Base-by-base conservation (phyloP, 345 rosid genomes). In the Turritis glabra region DNA sequence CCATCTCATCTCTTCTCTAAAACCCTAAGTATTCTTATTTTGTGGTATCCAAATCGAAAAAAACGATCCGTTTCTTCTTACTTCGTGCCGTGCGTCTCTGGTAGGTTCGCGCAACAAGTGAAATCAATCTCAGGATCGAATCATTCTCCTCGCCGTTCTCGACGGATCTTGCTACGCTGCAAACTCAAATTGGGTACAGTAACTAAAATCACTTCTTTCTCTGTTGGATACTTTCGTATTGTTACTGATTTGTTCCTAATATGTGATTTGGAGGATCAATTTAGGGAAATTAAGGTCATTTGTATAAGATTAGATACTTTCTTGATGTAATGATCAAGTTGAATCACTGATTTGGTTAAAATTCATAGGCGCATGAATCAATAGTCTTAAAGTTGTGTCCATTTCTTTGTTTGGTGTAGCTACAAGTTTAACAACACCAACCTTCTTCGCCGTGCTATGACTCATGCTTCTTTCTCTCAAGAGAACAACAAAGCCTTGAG, bases 401-500 rank as follows among this genome's bases (percentile, higher is more conserved):
- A n/a, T 74, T 38, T 60, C 2, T 30, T 53, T 17, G 65, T 8
- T 48, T 14, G 35, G 41, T 23, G 79, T 70, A 90, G 92, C 32
- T 90, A 86, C 61, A 51, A 59, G 26, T 90, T 88, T 79, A 40
- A 41, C 61, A 80, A 75, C 47, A 57, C 79, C 54, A 80, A 80
- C 46, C 80, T 86, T 72, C 90, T 90, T 54, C 80, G 86, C 33
- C 91, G 85, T 4, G 90, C 96, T 1, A 84, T 90, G 93, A 86
- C 93, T 32, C 96, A 88, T 18, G 51, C 85, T 50, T 90, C 93
- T 10, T 90, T 82, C 79, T 88, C 93, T 1, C 70, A 78, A 68
- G 93, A 90, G 77, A 90, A 80, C 82, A 90, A 86, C 77, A 83
- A 51, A 80, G 96, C 89, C 15, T 71, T 90, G 60, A 77, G 91